phyloP scores from a whole-genome alignment of 2,329 filamentous ascomycete genomes.

The Ophiostoma populinum region DNA sequence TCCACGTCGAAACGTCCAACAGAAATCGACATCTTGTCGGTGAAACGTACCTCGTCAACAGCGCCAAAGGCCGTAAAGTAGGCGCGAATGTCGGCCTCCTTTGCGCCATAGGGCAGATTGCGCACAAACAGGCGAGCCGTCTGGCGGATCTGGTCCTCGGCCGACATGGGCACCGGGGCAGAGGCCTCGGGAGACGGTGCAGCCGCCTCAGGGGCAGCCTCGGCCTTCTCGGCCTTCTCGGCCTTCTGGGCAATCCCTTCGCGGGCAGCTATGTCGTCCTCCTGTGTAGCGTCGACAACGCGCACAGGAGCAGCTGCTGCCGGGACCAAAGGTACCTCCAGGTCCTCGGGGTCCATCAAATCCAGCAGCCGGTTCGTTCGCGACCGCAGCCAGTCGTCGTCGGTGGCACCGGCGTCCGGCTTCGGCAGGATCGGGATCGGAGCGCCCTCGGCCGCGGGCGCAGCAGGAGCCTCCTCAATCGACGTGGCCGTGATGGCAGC shows the following conservation, averaged over 20 bases:
- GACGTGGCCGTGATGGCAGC: slow-evolving; percentile 8
- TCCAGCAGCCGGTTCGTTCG: slow-evolving; percentile 76
- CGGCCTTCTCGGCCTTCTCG: slow-evolving; percentile 12
- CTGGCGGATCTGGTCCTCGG: slow-evolving; percentile 44
- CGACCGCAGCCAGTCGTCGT: slow-evolving; percentile 83
- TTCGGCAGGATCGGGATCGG: slow-evolving; percentile 2
- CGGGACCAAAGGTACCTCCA: slow-evolving; percentile 9
- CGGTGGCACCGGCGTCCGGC: slow-evolving; percentile 30
- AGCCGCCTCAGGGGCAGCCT: slow-evolving; percentile 5
- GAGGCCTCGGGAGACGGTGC: neutral
- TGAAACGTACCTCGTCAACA: slow-evolving; percentile 66
- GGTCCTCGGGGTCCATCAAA: slow-evolving; percentile 58
- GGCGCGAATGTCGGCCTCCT: slow-evolving; percentile 56
- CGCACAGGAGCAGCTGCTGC: slow-evolving; percentile 3
- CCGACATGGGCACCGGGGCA: slow-evolving; percentile 18
- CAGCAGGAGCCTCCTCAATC: slow-evolving; percentile 6
- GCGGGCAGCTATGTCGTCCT: slow-evolving; percentile 8
- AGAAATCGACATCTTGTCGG: too few relatives aligned
- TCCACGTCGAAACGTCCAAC: too few relatives aligned
- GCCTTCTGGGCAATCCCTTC: neutral
- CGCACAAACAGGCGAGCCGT: slow-evolving; percentile 73
- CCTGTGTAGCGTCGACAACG: neutral
- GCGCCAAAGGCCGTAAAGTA: slow-evolving; percentile 58
- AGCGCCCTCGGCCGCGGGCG: neutral
- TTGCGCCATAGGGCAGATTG: slow-evolving; percentile 69